phyloP scores from a whole-genome alignment of 495 filamentous ascomycete genomes.

The Talaromyces borbonicus region DNA sequence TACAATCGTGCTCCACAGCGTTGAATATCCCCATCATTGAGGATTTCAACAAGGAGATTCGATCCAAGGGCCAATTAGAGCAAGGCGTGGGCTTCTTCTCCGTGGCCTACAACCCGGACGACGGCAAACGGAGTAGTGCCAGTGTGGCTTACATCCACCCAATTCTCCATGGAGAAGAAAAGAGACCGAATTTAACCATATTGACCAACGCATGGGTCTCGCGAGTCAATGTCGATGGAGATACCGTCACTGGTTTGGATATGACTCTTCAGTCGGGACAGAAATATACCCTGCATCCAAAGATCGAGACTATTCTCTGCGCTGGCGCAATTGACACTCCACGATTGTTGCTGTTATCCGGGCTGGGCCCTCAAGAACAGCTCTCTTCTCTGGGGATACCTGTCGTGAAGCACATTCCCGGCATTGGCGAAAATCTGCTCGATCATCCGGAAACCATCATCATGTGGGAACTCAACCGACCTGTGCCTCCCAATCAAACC shows the following conservation, averaged over 20 bases:
- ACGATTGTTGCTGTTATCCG: constrained; percentile 63
- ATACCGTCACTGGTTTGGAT: constrained; percentile 55
- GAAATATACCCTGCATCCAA: constrained; percentile 48
- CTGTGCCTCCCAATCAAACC: constrained; percentile 65
- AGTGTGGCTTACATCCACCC: constrained; percentile 83
- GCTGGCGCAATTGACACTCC: constrained; percentile 73
- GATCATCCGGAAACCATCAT: constrained; percentile 74
- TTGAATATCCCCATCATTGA: constrained; percentile 65
- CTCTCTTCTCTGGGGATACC: constrained; percentile 55
- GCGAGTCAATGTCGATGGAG: constrained; percentile 54
- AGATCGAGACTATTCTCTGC: constrained; percentile 64
- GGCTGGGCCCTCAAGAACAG: constrained; percentile 59
- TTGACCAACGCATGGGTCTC: constrained; percentile 73
- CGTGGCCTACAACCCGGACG: constrained; percentile 72
- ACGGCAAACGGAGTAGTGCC: constrained; percentile 67
- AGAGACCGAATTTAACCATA: constrained; percentile 66
- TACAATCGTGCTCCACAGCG: constrained; percentile 59
- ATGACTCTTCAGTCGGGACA: constrained; percentile 56
- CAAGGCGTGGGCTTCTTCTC: constrained; percentile 77
- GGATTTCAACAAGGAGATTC: constrained; percentile 75
- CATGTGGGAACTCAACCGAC: constrained; percentile 73
- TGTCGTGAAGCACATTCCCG: constrained; percentile 60
- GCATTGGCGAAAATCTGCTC: constrained; percentile 70
- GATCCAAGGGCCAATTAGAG: constrained; percentile 53
- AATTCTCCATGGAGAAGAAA: constrained; percentile 66